Evolutionary conservation across 2,329 filamentous ascomycete species (phyloP).

Genomic region (Didymella lethalis): DNA sequence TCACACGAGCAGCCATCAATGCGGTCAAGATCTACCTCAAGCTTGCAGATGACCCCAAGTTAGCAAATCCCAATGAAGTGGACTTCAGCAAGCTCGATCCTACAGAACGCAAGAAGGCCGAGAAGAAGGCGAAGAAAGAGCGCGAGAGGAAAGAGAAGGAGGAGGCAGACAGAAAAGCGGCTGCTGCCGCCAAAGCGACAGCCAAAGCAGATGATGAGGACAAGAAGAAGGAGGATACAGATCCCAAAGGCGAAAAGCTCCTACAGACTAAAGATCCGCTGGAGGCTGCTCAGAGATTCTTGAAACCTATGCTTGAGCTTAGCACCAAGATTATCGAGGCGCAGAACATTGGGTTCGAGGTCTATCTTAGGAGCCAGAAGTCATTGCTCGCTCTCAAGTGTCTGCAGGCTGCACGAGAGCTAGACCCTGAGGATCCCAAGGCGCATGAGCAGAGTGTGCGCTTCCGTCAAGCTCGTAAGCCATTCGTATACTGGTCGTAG

Average conservation of each 20-base stretch:
- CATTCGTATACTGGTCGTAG: not conserved
- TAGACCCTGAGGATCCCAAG: constrained; percentile 74
- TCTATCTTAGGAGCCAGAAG: constrained; percentile 85
- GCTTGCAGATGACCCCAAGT: constrained; percentile 76
- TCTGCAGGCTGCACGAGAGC: constrained; percentile 73
- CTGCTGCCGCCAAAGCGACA: constrained; percentile 68
- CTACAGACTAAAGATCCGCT: constrained; percentile 83
- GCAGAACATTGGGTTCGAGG: constrained; percentile 88
- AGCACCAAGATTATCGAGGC: constrained; percentile 81
- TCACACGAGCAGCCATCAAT: constrained; percentile 79
- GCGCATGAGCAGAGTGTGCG: constrained; percentile 78
- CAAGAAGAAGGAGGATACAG: constrained; percentile 86
- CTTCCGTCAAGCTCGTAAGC: constrained; percentile 67
- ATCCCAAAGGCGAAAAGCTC: constrained; percentile 83
- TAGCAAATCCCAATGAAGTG: constrained; percentile 68
- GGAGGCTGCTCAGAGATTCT: constrained; percentile 85
- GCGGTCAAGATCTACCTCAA: constrained; percentile 82
- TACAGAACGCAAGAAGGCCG: constrained; percentile 81
- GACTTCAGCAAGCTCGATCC: constrained; percentile 62
- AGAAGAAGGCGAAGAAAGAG: constrained; percentile 90
- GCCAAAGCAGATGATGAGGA: constrained; percentile 68
- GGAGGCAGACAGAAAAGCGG: constrained; percentile 79
- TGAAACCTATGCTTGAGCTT: constrained; percentile 81
- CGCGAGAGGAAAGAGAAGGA: constrained; percentile 75
- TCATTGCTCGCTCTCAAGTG: constrained; percentile 87